These are phyloP conservation scores for Colletotrichum sp. DNA, from an alignment of 2,329 filamentous ascomycete genomes.

Conservation along the genomic window DNA sequence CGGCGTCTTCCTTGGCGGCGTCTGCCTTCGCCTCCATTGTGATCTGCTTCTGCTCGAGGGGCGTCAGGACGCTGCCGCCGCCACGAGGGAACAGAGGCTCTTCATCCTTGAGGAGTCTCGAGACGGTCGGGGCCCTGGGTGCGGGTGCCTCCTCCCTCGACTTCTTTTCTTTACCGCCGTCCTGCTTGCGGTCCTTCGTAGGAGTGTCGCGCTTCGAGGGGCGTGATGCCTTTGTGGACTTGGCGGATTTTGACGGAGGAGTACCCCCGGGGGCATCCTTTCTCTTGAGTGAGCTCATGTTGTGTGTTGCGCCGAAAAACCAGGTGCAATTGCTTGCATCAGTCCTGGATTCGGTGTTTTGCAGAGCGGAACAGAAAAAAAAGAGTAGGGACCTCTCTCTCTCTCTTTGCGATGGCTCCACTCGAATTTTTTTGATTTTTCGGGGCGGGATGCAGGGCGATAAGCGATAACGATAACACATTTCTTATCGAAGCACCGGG, in stretches of 20 bases:
- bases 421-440: constrained; percentile 12
- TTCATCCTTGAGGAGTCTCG: constrained; percentile 68
- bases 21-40: constrained; percentile 91
- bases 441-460: constrained; percentile 7
- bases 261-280: constrained; percentile 61
- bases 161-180: constrained; percentile 35
- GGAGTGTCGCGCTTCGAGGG: constrained; percentile 21
- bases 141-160: constrained; percentile 29
- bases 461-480: constrained; percentile 13
- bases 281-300: constrained; percentile 62
- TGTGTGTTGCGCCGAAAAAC: background rate
- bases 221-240: constrained; percentile 33
- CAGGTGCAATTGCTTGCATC: constrained; percentile 19
- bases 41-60: constrained; percentile 95
- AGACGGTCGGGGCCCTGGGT: constrained; percentile 41
- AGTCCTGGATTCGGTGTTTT: constrained; percentile 9
- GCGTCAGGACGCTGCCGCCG: constrained; percentile 87
- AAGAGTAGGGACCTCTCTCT: constrained; percentile 2
- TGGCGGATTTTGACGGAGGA: constrained; percentile 53
- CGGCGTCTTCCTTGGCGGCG: constrained; percentile 81
- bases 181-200: constrained; percentile 36
- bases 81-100: constrained; percentile 92
- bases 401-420: constrained; percentile 14
- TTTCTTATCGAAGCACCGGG: background rate
- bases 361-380: constrained; percentile 1